These are phyloP conservation scores for Pisolithus thermaeus DNA, from an alignment of 1,284 basidiomycete genomes.

Conservation along the genomic window DNA sequence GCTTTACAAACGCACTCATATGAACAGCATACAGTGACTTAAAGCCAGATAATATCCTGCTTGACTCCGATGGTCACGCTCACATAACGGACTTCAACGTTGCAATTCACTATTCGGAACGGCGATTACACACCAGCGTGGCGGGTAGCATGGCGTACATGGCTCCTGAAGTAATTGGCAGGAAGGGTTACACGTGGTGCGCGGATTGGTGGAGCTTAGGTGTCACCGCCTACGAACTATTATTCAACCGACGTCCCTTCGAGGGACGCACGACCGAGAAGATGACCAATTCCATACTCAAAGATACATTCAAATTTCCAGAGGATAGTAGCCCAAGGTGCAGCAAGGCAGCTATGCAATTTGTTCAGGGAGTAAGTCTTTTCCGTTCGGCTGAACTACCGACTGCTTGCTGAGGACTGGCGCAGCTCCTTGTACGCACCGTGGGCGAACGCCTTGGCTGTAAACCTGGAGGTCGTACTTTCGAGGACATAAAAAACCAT, in stretches of 20 bases:
- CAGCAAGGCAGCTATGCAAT: constrained; percentile 38
- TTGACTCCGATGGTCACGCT: constrained; percentile 90
- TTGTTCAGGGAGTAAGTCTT: constrained; percentile 45
- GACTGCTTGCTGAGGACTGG: constrained; percentile 14
- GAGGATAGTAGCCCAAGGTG: constrained; percentile 43
- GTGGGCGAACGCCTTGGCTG: constrained; percentile 80
- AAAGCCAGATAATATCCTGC: constrained; percentile 95
- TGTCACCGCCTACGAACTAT: constrained; percentile 82
- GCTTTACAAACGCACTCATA: not conserved
- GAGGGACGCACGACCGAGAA: constrained; percentile 82
- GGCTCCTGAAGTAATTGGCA: constrained; percentile 86
- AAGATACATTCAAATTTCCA: constrained; percentile 61
- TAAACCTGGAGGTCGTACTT: constrained; percentile 56
- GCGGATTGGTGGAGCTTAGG: constrained; percentile 97
- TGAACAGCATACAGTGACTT: constrained; percentile 62
- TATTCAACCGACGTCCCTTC: constrained; percentile 87
- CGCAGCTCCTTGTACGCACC: constrained; percentile 82
- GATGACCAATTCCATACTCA: constrained; percentile 77
- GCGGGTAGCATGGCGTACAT: constrained; percentile 99
- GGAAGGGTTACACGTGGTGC: constrained; percentile 80
- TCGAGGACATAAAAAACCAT: constrained; percentile 74
- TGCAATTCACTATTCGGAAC: constrained; percentile 92
- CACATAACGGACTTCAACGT: constrained; percentile 99
- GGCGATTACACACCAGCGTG: constrained; percentile 82
- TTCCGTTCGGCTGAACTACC: constrained; percentile 2